Evolutionary conservation across 306 rosid genomes (phyloP).

Genomic region (Cucurbita ficifolia): DNA sequence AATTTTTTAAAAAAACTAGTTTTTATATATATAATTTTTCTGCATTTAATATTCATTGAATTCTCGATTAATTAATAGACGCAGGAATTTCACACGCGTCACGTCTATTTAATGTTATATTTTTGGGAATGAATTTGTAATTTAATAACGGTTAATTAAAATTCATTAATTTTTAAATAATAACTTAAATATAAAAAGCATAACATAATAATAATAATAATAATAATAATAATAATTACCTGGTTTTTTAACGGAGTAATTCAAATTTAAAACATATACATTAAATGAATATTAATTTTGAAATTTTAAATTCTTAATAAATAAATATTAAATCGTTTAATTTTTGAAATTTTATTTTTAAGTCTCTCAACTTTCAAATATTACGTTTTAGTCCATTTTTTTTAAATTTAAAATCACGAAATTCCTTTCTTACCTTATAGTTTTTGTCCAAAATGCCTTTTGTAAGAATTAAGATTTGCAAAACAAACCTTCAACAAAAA

Average conservation of each 20-base stretch:
- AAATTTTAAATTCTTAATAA: neutral
- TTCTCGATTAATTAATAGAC: neutral
- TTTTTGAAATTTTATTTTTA: neutral
- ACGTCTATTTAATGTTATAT: neutral
- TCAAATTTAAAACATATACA: neutral
- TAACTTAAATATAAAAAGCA: neutral
- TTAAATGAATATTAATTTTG: neutral
- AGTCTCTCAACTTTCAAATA: neutral
- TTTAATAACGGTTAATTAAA: neutral
- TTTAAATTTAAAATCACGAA: neutral
- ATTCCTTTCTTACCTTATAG: neutral
- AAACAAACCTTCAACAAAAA: no score
- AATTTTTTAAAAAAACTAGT: neutral
- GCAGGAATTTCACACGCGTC: neutral
- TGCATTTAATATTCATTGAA: neutral
- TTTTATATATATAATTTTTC: neutral
- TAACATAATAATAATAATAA: neutral
- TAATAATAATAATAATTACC: neutral
- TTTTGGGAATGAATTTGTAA: neutral
- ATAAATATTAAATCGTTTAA: neutral
- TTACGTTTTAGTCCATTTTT: neutral
- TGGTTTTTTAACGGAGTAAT: neutral
- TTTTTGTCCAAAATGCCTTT: no score
- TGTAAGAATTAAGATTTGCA: no score
- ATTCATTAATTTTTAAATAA: neutral